phyloP scores from a whole-genome alignment of 2,329 filamentous ascomycete species.

The Penicillium sp. region DNA sequence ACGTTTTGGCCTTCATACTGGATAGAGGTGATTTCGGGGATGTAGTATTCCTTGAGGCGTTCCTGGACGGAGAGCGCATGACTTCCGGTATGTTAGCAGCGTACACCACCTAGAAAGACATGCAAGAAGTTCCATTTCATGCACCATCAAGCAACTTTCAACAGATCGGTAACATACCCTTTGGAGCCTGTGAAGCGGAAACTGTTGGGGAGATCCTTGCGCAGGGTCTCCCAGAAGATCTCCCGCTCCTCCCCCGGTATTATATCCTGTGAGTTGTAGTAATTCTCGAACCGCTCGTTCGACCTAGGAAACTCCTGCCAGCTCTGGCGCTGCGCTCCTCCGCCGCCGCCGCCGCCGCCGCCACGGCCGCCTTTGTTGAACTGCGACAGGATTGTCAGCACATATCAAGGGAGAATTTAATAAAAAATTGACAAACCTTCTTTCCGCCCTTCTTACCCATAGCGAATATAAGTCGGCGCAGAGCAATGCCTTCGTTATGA shows the following conservation, averaged over 20 bases:
- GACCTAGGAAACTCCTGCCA: conserved; percentile 72
- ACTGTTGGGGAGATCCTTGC: conserved; percentile 89
- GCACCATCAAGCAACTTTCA: neutral
- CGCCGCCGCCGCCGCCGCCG: conserved; percentile 52
- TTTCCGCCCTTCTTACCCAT: conserved; percentile 41
- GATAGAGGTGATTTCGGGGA: conserved; percentile 86
- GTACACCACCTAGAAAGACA: neutral
- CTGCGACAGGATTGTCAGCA: conserved; percentile 27
- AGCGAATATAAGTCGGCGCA: conserved; percentile 10
- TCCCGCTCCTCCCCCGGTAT: conserved; percentile 77
- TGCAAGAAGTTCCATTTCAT: neutral
- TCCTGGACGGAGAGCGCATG: conserved; percentile 93
- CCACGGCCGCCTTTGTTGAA: conserved; percentile 50
- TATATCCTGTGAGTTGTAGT: conserved; percentile 79
- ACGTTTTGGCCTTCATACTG: conserved; percentile 82
- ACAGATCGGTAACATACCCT: conserved; percentile 60
- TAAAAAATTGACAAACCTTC: conserved; percentile 27
- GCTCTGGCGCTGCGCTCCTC: conserved; percentile 45
- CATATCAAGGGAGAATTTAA: neutral
- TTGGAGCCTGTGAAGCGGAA: conserved; percentile 97
- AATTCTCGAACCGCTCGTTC: conserved; percentile 84
- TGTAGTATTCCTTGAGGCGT: conserved; percentile 84
- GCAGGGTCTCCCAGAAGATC: conserved; percentile 82
- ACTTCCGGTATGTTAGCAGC: conserved; percentile 47
- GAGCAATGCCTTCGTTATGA: neutral